Evolutionary conservation across 805 yeast species (phyloP), one percentile per base, ranked within the genome.

Genomic region (Spathaspora passalidarum): DNA sequence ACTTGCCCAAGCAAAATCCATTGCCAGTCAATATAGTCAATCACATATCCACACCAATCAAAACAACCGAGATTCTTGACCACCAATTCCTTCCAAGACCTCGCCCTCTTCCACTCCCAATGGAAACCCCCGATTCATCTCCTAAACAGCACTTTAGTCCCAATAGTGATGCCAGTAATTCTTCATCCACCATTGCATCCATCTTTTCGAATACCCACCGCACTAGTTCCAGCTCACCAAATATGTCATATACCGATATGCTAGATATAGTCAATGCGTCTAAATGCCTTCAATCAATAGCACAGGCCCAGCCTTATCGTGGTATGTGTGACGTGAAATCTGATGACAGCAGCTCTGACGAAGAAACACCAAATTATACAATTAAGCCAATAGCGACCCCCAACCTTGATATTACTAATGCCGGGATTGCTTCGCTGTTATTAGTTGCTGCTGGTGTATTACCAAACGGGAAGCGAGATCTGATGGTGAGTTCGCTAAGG

Each of bases 241-340:
- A 42, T 25, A 16, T 49, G 10, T 43, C 49, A n/a, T 51, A 47
- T 21, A 46, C 38, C 19, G 66, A 61, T 6, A 53, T 62, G 54
- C 48, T 57, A 34, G 73, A 64, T 38, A 56, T 68, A 11, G 62
- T 68, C 18, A 64, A 60, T 47, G 73, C 72, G 8, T 66, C 71
- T 25, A 59, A 61, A 47, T 68, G 72, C 48, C 53, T 68, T 10
- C 70, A 66, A 49, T 57, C 62, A 21, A 41, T 66, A 43, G 40
- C 47, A 19, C 23, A 22, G 23, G 17, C 34, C 32, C 34, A 29
- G 16, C 16, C 10, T 6, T 29, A 29, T 29, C 10, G 7, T 29
- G 34, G 17, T 7, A n/a, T 29, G 16, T 29, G 14, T 6, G 34
- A 29, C 14, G 8, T 29, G 16, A 29, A 13, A 29, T 29, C 34